Evolutionary conservation across 225 moss, liverwort and hornwort genomes (phyloP), one percentile per base, ranked within the genome.

Genomic region (Straminergon stramineum): DNA sequence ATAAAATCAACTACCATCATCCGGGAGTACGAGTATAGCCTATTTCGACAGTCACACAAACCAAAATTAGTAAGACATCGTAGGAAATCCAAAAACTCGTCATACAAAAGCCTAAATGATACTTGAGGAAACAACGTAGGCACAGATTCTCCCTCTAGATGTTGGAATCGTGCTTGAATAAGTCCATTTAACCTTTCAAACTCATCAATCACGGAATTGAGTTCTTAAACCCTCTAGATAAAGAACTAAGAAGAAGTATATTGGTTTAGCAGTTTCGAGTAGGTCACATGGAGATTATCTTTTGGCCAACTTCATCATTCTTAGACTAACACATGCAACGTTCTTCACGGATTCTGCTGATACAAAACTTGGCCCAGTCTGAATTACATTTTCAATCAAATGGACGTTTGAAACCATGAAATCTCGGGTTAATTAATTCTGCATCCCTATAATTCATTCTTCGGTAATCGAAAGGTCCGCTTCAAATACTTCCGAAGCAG

Each of bases 401-500:
- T 35, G 26, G 65, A 51, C 24, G 65, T 17, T 34, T 51, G 3
- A 65, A 51, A 52, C 22, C 70, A 85, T 51, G n/a, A n/a, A 77
- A 51, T 30, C n/a, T 76, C 55, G 31, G 39, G 1, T 77, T 77
- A 3, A 63, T 52, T 66, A 45, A 45, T 45, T 45, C 64, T 26
- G 53, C 75, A 41, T 86, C 84, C 89, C 93, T 93, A 92, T n/a
- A n/a, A n/a, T 85, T 93, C 93, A 57, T 92, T 94, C 86, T 94
- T 94, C 11, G 94, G 94, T 70, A 94, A 88, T 37, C 92, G 93
- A 58, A 92, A 94, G 66, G 84, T 85, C 69, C 85, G 84, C 86
- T 94, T 94, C 87, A 94, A 87, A 85, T 88, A 93, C 86, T 93
- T 92, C 3, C 45, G 92, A 93, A 37, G 94, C 94, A 4, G 88